Conservation (phyloP, 768 basidiomycete genomes). For the Roridomyces roridus region DNA sequence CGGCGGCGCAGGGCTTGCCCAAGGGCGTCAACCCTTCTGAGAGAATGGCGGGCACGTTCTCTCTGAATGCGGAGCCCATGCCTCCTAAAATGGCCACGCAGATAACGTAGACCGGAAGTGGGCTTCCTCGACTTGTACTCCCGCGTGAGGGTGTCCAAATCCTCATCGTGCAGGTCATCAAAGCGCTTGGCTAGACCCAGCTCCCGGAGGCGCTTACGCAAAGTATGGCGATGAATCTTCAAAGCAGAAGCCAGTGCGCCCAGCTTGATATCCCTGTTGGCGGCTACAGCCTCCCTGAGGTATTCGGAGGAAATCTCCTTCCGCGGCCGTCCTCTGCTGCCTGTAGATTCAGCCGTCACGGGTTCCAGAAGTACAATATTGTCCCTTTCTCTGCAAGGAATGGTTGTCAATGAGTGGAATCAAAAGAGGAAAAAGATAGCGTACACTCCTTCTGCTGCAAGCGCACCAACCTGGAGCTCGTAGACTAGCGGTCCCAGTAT, state of each 20-base stretch:
- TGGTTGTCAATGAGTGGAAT: background rate
- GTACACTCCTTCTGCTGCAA: constrained; percentile 3
- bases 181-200: background rate
- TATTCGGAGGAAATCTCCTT: background rate
- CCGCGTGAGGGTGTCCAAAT: background rate
- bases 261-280: too few relatives aligned
- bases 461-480: constrained; percentile 1
- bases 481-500: background rate
- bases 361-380: background rate
- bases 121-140: background rate
- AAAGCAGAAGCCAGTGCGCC: too few relatives aligned
- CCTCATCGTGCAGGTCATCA: background rate
- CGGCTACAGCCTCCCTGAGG: background rate
- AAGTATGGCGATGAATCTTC: too few relatives aligned
- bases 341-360: background rate
- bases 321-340: background rate
- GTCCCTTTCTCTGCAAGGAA: background rate
- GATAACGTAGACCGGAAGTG: background rate
- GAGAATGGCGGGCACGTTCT: background rate
- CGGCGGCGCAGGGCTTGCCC: background rate
- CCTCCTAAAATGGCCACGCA: background rate
- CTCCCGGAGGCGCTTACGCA: too few relatives aligned
- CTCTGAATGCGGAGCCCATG: background rate
- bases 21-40: background rate
- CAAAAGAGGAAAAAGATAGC: background rate